Evolutionary conservation across 352 stramenopile genomes (phyloP).

Genomic region (Phytophthora aleatoria): DNA sequence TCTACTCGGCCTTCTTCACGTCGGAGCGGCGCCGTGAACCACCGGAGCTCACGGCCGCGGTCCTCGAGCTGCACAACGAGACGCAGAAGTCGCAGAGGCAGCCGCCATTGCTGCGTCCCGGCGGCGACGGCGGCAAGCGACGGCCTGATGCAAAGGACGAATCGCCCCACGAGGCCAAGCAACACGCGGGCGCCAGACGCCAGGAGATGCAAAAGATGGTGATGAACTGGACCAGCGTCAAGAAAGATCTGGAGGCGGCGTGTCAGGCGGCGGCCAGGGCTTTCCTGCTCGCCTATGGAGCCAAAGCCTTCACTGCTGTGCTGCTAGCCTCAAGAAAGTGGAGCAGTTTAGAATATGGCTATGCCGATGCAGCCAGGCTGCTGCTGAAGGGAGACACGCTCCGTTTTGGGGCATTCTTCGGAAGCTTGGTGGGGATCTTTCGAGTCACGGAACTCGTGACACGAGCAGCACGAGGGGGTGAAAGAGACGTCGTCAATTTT

Average conservation of each 20-base stretch:
- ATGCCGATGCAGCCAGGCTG: conserved; percentile 74
- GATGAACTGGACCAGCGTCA: conserved; percentile 36
- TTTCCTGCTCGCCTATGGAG: conserved; percentile 79
- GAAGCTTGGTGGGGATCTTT: conserved; percentile 75
- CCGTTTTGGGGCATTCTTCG: conserved; percentile 81
- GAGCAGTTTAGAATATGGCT: conserved; percentile 76
- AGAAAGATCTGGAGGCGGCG: conserved; percentile 53
- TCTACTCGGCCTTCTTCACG: conserved; percentile 89
- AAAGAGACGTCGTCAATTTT: conserved; percentile 61
- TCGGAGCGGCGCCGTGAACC: conserved; percentile 45
- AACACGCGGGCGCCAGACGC: conserved; percentile 37
- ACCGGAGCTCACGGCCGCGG: conserved; percentile 58
- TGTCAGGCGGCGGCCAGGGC: conserved; percentile 54
- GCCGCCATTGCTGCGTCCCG: conserved; percentile 3
- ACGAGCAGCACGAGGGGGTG: conserved; percentile 46
- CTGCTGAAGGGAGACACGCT: conserved; percentile 72
- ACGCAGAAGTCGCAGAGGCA: conserved; percentile 33
- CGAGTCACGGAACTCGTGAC: conserved; percentile 61
- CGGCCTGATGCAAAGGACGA: conserved; percentile 16
- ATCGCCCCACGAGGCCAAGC: conserved; percentile 24
- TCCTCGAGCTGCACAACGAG: conserved; percentile 72
- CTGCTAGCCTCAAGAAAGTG: conserved; percentile 81
- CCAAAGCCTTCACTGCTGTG: conserved; percentile 83
- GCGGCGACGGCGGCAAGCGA: conserved; percentile 14
- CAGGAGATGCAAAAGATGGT: conserved; percentile 42